phyloP scores from a whole-genome alignment of 306 rosid genomes.

The Vigna hirtella region DNA sequence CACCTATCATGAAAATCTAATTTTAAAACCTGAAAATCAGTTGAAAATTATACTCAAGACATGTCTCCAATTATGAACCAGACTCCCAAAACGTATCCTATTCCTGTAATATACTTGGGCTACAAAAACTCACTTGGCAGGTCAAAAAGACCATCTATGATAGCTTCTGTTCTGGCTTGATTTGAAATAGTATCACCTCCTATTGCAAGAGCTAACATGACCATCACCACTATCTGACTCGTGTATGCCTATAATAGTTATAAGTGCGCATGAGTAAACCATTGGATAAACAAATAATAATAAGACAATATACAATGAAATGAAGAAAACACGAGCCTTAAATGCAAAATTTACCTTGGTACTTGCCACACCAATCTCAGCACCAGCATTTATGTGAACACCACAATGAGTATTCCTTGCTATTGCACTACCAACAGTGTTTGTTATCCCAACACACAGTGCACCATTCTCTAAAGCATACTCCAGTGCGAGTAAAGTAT shows the following conservation, averaged over 20 bases:
- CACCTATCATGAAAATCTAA: not conserved
- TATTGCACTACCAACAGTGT: slow-evolving; percentile 93
- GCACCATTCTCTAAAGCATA: slow-evolving; percentile 98
- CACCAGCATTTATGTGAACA: slow-evolving; percentile 97
- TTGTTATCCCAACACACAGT: slow-evolving; percentile 94
- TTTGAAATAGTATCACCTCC: slow-evolving; percentile 92
- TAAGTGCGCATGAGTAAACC: slow-evolving; percentile 34
- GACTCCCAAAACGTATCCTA: slow-evolving; percentile 3
- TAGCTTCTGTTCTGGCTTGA: slow-evolving; percentile 86
- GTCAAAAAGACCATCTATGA: slow-evolving; percentile 85
- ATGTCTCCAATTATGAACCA: not conserved
- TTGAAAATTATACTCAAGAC: not conserved
- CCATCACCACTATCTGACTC: slow-evolving; percentile 99
- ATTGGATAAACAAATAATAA: slow-evolving; percentile 38
- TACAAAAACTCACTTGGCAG: slow-evolving; percentile 80
- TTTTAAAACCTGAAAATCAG: slow-evolving; percentile 1
- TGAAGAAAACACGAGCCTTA: slow-evolving; percentile 31
- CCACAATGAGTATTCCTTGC: slow-evolving; percentile 98
- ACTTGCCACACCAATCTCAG: slow-evolving; percentile 99
- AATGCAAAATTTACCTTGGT: slow-evolving; percentile 75
- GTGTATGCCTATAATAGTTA: slow-evolving; percentile 80
- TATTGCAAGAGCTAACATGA: slow-evolving; percentile 92
- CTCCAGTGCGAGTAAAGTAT: slow-evolving; percentile 85
- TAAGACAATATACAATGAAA: slow-evolving; percentile 33
- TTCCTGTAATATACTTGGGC: slow-evolving; percentile 31